Evolutionary conservation across 768 basidiomycete species (phyloP), one percentile per base, ranked within the genome.

Genomic region (Pisolithus orientalis): DNA sequence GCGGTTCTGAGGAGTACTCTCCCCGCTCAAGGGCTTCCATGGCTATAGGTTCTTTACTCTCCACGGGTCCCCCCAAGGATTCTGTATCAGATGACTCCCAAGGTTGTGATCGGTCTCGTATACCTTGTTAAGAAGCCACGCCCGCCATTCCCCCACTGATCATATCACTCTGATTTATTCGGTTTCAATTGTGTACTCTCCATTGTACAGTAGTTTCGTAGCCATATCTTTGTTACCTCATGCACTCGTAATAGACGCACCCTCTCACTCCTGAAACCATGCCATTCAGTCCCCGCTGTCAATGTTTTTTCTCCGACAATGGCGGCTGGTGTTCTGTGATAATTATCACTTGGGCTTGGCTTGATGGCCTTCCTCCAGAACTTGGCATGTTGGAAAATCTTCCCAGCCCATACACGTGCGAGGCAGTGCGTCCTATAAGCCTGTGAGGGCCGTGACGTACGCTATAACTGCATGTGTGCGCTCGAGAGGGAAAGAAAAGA

Each of bases 11-110:
- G 46, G 82, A 82, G 56, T 84, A 79, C 59, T 88, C 86, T 1
- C 85, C 86, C 42, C 79, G 83, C 45, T 82, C 85, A 50, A 75
- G 83, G 51, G 80, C 80, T 14, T 83, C 84, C 37, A 90, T 90
- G 88, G 82, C 85, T 42, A 90, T 91, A 59, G 87, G 84, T 27
- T 86, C 86, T 1, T 69, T 91, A 29, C 75, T 89, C 24, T 80
- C 83, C 53, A 72, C 60, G 59, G 78, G 49, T 63, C 75, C 65
- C 29, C 55, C 53, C 34, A 63, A 60, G 54, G 68, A 70, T 44
- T 24, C 61, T 44, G 51, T 28, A 42, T 57, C 54, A 4, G 68
- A 70, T 4, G 67, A 68, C 43, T 31, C 54, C 21, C 62, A 59
- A 58, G 60, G 59, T 50, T 21, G 46, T 11, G 46, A 47, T 47